Evolutionary conservation across 2,329 filamentous ascomycete species (phyloP), one percentile per base, ranked within the genome.

Genomic region (Hypoxylon sp.): DNA sequence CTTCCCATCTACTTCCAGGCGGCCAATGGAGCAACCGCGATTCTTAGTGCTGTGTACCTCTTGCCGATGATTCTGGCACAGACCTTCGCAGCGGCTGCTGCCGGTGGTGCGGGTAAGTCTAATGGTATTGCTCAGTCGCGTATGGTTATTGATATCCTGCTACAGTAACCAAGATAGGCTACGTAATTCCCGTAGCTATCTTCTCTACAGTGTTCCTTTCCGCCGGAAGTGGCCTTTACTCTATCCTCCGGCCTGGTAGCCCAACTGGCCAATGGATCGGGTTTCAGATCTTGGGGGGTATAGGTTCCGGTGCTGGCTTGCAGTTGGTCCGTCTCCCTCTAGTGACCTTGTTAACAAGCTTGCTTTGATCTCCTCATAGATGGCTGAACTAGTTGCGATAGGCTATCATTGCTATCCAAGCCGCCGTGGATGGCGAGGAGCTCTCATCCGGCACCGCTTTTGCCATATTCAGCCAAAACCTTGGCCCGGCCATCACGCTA

Each of bases 391-490:
- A 5, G n/a, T 33, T 21, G n/a, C 20, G 2, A 20, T n/a, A 41
- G 37, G 13, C 37, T 21, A 23, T 41, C n/a, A 41, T 41, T 6
- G 20, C 18, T 8, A 20, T 41, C n/a, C 37, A 41, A 23, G 37
- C 37, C 20, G 37, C 37, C 6, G 24, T 41, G 37, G 37, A 41
- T n/a, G 37, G 20, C 20, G 37, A 41, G 24, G 37, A 41, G 20
- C 17, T 41, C 2, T 38, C 76, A 75, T 1, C 55, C 11, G 20
- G 56, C 11, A 78, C 79, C 35, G 69, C 67, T 2, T 57, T 73
- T 41, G n/a, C 24, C 13, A 15, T 41, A 8, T 41, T 41, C n/a
- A 21, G 20, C 37, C 37, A 41, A 20, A 13, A 8, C 10, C n/a
- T 41, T 20, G 37, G 37, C 7, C 37, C 37, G 20, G 29, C 45